Evolutionary conservation across 1,139 yeast species (phyloP), one percentile per base, ranked within the genome.

Genomic region (Candida tropicalis): DNA sequence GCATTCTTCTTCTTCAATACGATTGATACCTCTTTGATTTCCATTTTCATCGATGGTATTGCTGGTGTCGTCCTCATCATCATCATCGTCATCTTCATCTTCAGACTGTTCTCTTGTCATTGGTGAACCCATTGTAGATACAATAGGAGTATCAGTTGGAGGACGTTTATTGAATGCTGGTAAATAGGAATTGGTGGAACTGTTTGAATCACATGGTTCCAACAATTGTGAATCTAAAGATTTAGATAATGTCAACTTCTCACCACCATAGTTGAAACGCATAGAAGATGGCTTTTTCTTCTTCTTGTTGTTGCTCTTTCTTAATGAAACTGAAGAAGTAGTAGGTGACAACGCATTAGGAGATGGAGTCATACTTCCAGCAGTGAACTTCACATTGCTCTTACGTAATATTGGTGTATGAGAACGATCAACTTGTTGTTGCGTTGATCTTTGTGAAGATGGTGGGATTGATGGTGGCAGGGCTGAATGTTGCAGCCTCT

Each of bases 121-220:
- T 0, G 89, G 89, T 1, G 87, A 80, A 1, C 79, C 69, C 48
- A 69, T 64, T 10, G 72, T 65, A 29, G 86, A 81, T 4, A 77
- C 79, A 2, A 82, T 72, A 0, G 91, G 91, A 0, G 91, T 84
- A 57, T 84, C 91, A 35, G 84, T 82, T 44, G 81, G 64, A 0
- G 91, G 90, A 38, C 89, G 68, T 59, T 79, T 81, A 57, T 84
- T 81, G 60, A 84, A 84, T 45, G 70, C 82, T 0, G 88, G 87
- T 37, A 79, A 63, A 33, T 58, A 53, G 2, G 59, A 47, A 32
- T 28, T 42, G 2, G 38, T 25, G 8, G 51, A 47, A 33, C 32
- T 38, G 35, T 51, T 53, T 8, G 64, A 57, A 38, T 58, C 60
- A 31, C 45, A 43, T n/a, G 50, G 41, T 31, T 49, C 52, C 17